Percentiles rank a stretch among this genome's conserved stretches.
Evolutionary conservation across 78 protist genomes (phyloP).

Genomic region (Salpingoeca rosetta): DNA sequence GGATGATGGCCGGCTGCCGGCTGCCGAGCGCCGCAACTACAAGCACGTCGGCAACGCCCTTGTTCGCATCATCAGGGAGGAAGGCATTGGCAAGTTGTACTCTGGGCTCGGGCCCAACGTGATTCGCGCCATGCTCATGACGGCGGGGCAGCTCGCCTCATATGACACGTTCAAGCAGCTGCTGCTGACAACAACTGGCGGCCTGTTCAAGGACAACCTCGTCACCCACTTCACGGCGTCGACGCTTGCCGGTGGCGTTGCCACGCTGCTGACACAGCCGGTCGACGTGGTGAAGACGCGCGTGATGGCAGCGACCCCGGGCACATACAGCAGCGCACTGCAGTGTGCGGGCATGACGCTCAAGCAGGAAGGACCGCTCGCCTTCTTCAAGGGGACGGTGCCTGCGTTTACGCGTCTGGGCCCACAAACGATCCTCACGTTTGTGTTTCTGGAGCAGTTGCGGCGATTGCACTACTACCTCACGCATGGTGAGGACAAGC

Average conservation of each 20-base stretch:
- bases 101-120: not conserved
- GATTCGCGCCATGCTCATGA: not conserved
- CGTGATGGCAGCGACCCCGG: conserved; percentile 7
- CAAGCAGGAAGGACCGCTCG: conserved; percentile 4
- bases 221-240: not conserved
- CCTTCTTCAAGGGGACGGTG: conserved; percentile 17
- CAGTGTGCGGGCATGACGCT: conserved; percentile 23
- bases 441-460: conserved; percentile 29
- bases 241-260: conserved; percentile 5
- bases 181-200: not conserved
- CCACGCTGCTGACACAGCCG: conserved; percentile 19
- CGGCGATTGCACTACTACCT: not conserved
- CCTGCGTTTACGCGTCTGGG: conserved; percentile 29
- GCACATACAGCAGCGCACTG: conserved; percentile 2
- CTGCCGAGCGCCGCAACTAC: conserved; percentile 2
- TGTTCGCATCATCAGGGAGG: not conserved
- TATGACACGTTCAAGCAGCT: not conserved
- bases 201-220: not conserved
- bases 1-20: not conserved
- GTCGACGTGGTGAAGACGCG: conserved; percentile 29
- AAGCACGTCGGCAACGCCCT: not conserved
- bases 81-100: conserved; percentile 1
- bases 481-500: too few relatives aligned
- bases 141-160: conserved; percentile 3
- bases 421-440: conserved; percentile 40